Evolutionary conservation across 176 grass and related monocot species (phyloP).

Genomic region (Oryza punctata): DNA sequence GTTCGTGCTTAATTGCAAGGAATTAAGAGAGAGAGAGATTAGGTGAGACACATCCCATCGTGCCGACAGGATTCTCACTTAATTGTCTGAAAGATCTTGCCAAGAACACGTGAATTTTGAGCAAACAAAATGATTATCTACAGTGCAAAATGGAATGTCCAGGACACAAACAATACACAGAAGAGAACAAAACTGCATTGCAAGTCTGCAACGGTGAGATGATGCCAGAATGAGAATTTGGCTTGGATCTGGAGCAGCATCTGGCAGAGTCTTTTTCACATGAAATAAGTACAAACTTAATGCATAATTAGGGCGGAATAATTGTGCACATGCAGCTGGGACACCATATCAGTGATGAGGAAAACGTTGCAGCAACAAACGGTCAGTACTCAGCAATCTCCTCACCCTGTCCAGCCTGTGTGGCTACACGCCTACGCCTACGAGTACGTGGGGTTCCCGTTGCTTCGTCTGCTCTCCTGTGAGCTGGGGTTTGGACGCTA

Average conservation of each 20-base stretch:
- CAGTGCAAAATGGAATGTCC: not conserved
- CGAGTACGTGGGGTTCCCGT: not conserved
- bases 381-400: not conserved
- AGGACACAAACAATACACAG: not conserved
- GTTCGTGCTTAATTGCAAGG: not conserved
- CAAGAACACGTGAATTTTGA: not conserved
- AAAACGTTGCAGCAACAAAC: not conserved
- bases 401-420: not conserved
- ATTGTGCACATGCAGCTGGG: not conserved
- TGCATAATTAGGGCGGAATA: not conserved
- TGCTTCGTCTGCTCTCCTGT: not conserved
- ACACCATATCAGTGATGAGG: not conserved
- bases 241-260: not conserved
- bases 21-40: not conserved
- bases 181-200: not conserved
- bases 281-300: not conserved
- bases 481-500: not conserved
- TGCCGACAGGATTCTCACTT: not conserved
- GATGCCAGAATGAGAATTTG: conserved; percentile 31
- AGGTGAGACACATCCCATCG: not conserved
- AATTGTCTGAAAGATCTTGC: not conserved
- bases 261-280: not conserved
- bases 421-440: not conserved
- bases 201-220: not conserved
- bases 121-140: not conserved